These are phyloP conservation scores for Metschnikowia cerradonensis DNA, from an alignment of 805 yeast species.

Conservation along the genomic window DNA sequence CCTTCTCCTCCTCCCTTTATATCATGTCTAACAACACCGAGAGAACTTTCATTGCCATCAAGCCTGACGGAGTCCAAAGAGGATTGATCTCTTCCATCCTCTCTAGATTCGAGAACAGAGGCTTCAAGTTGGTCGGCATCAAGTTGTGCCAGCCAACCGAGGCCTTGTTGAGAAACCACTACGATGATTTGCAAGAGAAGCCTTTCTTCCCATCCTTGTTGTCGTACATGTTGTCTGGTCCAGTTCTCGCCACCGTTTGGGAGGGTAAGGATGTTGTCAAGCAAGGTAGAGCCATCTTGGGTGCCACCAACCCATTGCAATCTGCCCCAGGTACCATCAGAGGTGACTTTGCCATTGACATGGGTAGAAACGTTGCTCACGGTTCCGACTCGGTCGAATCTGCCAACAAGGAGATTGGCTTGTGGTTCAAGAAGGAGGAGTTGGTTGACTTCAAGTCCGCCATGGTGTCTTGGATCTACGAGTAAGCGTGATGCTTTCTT, in stretches of 20 bases:
- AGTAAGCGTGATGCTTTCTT: slow-evolving; percentile 42
- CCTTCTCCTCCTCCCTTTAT: slow-evolving; percentile 18
- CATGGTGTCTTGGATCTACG: slow-evolving; percentile 88
- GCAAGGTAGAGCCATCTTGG: slow-evolving; percentile 95
- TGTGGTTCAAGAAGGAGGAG: slow-evolving; percentile 99
- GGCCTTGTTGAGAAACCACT: slow-evolving; percentile 84
- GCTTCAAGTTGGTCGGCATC: slow-evolving; percentile 94
- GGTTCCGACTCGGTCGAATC: slow-evolving; percentile 99
- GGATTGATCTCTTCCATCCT: slow-evolving; percentile 88
- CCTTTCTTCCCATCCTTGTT: slow-evolving; percentile 98
- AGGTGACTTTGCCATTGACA: slow-evolving; percentile 97
- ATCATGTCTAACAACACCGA: slow-evolving; percentile 55
- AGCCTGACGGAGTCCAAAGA: slow-evolving; percentile 99
- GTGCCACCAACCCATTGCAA: slow-evolving; percentile 97
- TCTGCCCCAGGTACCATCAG: slow-evolving; percentile 99
- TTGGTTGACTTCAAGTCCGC: slow-evolving; percentile 87
- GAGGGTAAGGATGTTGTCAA: slow-evolving; percentile 99
- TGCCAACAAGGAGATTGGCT: slow-evolving; percentile 90
- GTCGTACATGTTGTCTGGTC: slow-evolving; percentile 97
- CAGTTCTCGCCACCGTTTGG: slow-evolving; percentile 99
- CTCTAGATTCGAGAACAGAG: slow-evolving; percentile 93
- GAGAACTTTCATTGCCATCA: slow-evolving; percentile 89
- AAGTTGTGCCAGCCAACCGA: slow-evolving; percentile 88
- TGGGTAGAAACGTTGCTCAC: slow-evolving; percentile 99
- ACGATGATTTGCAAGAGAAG: slow-evolving; percentile 90